phyloP scores from a whole-genome alignment of 2,329 filamentous ascomycete species.

The Cladorrhinum sp. region DNA sequence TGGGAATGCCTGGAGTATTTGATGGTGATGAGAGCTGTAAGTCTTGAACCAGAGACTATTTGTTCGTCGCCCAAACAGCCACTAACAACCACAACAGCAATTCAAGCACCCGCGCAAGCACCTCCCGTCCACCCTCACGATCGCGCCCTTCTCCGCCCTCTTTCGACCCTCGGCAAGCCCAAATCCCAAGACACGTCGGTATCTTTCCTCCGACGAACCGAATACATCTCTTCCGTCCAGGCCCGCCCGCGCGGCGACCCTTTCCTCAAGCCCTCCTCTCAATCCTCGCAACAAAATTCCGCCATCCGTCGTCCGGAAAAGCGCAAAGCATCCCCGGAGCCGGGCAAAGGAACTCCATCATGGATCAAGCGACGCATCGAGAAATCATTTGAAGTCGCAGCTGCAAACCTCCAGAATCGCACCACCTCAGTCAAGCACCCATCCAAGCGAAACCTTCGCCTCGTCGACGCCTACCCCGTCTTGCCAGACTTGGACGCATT shows the following conservation, averaged over 20 bases:
- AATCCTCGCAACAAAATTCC: conserved; percentile 9
- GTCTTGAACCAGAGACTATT: conserved; percentile 26
- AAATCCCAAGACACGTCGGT: conserved; percentile 73
- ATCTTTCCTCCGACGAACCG: conserved; percentile 91
- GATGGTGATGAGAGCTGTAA: conserved; percentile 91
- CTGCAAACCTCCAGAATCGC: conserved; percentile 52
- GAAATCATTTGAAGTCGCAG: conserved; percentile 56
- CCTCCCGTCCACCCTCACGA: conserved; percentile 79
- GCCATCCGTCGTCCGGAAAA: conserved; percentile 41
- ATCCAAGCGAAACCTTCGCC: conserved; percentile 47
- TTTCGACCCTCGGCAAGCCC: conserved; percentile 81
- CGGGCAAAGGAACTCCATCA: conserved; percentile 59
- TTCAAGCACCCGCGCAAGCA: conserved; percentile 71
- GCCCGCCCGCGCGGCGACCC: conserved; percentile 49
- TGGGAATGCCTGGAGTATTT: conserved; percentile 92
- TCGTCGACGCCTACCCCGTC: conserved; percentile 59
- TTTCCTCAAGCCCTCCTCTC: conserved; percentile 33
- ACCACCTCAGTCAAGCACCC: conserved; percentile 55
- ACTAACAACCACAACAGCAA: conserved; percentile 53
- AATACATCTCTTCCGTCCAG: conserved; percentile 75
- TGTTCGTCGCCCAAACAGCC: conserved; percentile 6
- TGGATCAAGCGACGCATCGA: conserved; percentile 68
- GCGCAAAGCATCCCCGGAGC: conserved; percentile 51
- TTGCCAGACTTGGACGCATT: conserved; percentile 66
- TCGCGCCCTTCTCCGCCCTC: conserved; percentile 75